Evolutionary conservation across 805 yeast species (phyloP), one percentile per base, ranked within the genome.

Genomic region (Myxozyma lipomycoides): DNA sequence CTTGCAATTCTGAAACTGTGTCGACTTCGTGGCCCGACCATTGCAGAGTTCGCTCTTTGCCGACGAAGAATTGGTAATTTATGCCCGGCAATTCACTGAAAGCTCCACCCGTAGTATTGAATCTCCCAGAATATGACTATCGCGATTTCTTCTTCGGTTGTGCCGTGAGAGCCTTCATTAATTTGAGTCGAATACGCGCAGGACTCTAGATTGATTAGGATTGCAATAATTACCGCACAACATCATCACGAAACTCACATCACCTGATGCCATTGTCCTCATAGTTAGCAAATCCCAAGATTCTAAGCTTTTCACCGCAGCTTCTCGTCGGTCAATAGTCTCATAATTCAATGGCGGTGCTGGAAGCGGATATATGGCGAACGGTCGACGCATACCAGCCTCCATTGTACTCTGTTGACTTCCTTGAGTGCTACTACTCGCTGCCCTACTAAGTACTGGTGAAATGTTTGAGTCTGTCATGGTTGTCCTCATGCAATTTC

Each of bases 271-370:
- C 28, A 54, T 38, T 5, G 52, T 35, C 2, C 50, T 23, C 52
- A 54, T 52, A 3, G 57, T 52, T 7, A 41, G 32, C 22, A 51
- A 48, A 10, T 55, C 59, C 58, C 53, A 55, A 10, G 55, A 46
- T n/a, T 44, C 53, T 17, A 55, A 18, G 21, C 32, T 28, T 23
- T 35, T 45, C 25, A 52, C 30, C 17, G 48, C 38, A 17, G 57
- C 50, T 23, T 53, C 59, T 18, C 59, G 57, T 6, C 57, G 44
- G 38, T 55, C 59, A 12, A 55, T 38, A 18, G 41, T 45, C 21
- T 55, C 59, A 40, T 55, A 55, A 40, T 47, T 45, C 37, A 54
- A 40, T 7, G 40, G 18, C 4, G 50, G 49, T 12, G 40, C 15
- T 6, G 43, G 44, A 17, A 26, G 21, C 9, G 50, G 50, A 21